Evolutionary conservation across 192 early-diverging fungal species (phyloP).

Genomic region (Coemansia sp.): DNA sequence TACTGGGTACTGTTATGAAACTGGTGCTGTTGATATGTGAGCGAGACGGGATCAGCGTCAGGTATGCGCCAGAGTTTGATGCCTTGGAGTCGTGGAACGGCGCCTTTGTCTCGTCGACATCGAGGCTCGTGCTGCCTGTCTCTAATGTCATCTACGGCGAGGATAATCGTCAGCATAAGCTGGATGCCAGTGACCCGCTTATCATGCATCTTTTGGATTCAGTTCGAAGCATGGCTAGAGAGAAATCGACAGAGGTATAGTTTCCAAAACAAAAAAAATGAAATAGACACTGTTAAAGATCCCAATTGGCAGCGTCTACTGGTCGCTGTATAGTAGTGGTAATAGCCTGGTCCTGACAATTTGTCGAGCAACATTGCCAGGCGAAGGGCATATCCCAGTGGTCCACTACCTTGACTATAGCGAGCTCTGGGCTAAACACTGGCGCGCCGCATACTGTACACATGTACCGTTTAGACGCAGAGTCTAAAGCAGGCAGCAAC

Average conservation of each 20-base stretch:
- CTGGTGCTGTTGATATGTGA: conserved; percentile 42
- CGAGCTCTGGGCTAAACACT: conserved; percentile 20
- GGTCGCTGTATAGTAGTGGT: neutral
- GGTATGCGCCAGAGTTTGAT: conserved; percentile 22
- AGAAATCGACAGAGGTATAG: conserved; percentile 28
- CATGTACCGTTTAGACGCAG: neutral
- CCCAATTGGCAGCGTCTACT: neutral
- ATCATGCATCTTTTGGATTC: conserved; percentile 27
- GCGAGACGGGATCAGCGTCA: conserved; percentile 30
- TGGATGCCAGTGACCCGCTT: conserved; percentile 31
- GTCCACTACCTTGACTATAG: conserved; percentile 10
- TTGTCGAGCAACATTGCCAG: conserved; percentile 45
- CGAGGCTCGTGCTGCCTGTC: conserved; percentile 42
- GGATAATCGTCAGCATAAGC: neutral
- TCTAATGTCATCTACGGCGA: conserved; percentile 14
- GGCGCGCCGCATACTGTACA: conserved; percentile 31
- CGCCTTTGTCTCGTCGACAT: conserved; percentile 52
- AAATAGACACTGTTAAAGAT: neutral
- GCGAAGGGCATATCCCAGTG: conserved; percentile 26
- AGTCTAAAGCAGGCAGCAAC: conserved; percentile 12
- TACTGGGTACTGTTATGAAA: conserved; percentile 50
- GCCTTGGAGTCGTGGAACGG: conserved; percentile 26
- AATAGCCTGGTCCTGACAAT: conserved; percentile 22
- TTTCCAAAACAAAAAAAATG: neutral
- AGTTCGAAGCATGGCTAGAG: conserved; percentile 18